Conservation (phyloP, 441 rosid species). For the Bruguiera hainesii region DNA sequence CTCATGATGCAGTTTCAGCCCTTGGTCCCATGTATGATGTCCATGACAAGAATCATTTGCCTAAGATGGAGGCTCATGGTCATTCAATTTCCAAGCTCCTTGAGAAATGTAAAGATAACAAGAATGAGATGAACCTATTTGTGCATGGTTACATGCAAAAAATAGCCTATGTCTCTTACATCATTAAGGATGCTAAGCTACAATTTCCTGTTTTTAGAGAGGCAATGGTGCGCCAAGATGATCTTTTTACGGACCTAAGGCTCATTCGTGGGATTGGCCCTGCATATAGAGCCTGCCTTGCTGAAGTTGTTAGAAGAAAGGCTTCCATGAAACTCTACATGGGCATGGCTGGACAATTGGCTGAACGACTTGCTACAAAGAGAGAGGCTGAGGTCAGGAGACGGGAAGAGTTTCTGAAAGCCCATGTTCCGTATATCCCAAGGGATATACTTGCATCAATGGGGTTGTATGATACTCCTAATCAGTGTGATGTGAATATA, state of each 20-base stretch:
- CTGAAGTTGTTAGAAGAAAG: constrained; percentile 92
- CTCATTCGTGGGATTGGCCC: constrained; percentile 80
- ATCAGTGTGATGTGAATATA: constrained; percentile 89
- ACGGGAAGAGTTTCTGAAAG: constrained; percentile 81
- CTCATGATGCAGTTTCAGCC: constrained; percentile 98
- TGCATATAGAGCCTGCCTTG: constrained; percentile 95
- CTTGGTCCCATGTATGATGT: constrained; percentile 98
- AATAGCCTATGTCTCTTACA: constrained; percentile 55
- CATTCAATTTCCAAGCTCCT: constrained; percentile 59
- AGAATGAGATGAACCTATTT: constrained; percentile 84
- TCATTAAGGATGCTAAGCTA: constrained; percentile 81
- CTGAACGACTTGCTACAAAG: constrained; percentile 88
- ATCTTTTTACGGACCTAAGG: constrained; percentile 68
- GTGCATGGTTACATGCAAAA: constrained; percentile 85
- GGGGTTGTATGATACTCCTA: constrained; percentile 88
- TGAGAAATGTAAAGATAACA: constrained; percentile 65
- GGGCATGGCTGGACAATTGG: constrained; percentile 98
- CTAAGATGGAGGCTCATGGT: constrained; percentile 71
- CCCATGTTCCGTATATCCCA: constrained; percentile 64
- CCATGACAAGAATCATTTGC: constrained; percentile 88
- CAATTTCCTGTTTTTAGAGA: constrained; percentile 96
- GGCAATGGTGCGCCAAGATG: constrained; percentile 82
- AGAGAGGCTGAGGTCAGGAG: constrained; percentile 87
- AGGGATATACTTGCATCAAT: constrained; percentile 75
- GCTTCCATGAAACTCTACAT: constrained; percentile 94